Conservation (phyloP, 257 asterid genomes). For the Fraxinus quadrangulata region DNA sequence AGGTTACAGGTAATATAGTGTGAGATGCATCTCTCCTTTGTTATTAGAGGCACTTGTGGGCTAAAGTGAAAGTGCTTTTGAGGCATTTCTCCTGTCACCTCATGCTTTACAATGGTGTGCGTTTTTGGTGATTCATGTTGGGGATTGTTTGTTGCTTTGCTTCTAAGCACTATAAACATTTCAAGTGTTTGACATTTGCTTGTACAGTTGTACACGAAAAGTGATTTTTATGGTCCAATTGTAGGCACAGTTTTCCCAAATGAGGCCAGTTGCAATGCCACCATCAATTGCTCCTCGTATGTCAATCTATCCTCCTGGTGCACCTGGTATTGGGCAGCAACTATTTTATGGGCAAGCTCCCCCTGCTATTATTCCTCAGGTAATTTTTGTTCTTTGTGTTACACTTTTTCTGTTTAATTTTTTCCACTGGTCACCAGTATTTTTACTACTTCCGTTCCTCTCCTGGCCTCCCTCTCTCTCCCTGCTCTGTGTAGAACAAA, state of each 20-base stretch:
- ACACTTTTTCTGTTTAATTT: too few species aligned
- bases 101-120: background rate
- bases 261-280: conserved; percentile 71
- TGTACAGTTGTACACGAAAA: background rate
- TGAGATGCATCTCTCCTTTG: background rate
- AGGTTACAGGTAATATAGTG: conserved; percentile 45
- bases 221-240: background rate
- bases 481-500: background rate
- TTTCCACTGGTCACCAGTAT: too few species aligned
- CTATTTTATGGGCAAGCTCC: conserved; percentile 80
- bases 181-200: background rate
- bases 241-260: conserved; percentile 75
- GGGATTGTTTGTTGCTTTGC: background rate
- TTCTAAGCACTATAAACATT: background rate
- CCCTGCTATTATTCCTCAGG: conserved; percentile 85
- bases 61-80: background rate
- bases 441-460: background rate
- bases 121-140: background rate
- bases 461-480: background rate
- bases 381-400: conserved; percentile 7
- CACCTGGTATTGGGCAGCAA: conserved; percentile 80
- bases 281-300: conserved; percentile 74
- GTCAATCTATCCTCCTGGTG: conserved; percentile 87
- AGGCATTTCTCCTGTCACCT: background rate
- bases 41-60: background rate